A percentile compares a stretch with the other conserved stretches of the same genome.
These are phyloP conservation scores for Lactifluus piperatus DNA, from an alignment of 768 basidiomycete species.

Conservation along the genomic window DNA sequence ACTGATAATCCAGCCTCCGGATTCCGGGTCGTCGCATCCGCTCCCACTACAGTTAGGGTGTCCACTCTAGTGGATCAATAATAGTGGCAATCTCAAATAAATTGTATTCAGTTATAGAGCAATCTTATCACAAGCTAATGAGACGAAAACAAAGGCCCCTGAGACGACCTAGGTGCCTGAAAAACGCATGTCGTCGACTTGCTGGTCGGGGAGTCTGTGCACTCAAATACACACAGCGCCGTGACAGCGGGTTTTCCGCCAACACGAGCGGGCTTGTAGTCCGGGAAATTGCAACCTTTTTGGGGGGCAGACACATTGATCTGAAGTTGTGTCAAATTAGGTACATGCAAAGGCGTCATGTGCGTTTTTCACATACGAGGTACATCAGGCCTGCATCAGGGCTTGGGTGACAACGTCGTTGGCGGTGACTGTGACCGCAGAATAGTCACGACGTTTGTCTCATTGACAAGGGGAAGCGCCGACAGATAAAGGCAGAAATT, in stretches of 20 bases:
- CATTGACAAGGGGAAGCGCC: constrained; percentile 29
- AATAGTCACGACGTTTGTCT: constrained; percentile 26
- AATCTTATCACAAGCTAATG: too few relatives aligned
- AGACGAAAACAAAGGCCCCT: too few relatives aligned
- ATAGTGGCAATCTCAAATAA: too few relatives aligned
- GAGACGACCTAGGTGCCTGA: constrained; percentile 25
- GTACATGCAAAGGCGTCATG: neutral
- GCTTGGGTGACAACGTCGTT: constrained; percentile 23
- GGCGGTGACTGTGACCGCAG: constrained; percentile 29
- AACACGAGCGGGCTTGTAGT: constrained; percentile 32
- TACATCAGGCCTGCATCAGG: too few relatives aligned
- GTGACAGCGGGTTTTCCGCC: constrained; percentile 26
- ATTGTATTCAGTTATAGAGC: too few relatives aligned
- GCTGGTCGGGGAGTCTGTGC: constrained; percentile 30
- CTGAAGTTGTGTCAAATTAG: constrained; percentile 17
- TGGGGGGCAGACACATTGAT: constrained; percentile 21
- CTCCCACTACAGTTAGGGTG: too few relatives aligned
- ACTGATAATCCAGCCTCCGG: too few relatives aligned
- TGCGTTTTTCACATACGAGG: constrained; percentile 28
- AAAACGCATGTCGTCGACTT: constrained; percentile 38
- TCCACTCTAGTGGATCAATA: too few relatives aligned
- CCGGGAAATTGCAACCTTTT: constrained; percentile 34
- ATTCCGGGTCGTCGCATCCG: too few relatives aligned
- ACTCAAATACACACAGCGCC: constrained; percentile 41
- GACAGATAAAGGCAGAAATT: constrained; percentile 39